Percentiles rank a stretch among this genome's conserved stretches.
Evolutionary conservation across 78 protist species (phyloP).

Genomic region (Cavenderia fasciculata): DNA sequence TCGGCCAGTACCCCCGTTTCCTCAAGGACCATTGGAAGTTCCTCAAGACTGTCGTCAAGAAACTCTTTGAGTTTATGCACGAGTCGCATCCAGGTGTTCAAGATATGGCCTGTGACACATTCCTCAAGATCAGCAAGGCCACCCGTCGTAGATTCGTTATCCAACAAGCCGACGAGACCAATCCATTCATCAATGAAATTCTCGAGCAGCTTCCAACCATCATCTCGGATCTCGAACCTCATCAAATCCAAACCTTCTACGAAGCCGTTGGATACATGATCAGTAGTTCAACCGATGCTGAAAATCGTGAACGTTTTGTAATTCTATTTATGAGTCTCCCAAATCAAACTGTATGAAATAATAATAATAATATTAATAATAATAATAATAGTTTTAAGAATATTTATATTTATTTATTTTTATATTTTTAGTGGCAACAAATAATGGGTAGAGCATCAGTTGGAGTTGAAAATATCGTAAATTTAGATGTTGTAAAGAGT

Average conservation of each 20-base stretch:
- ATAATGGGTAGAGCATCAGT: slow-evolving; percentile 59
- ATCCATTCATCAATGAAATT: slow-evolving; percentile 95
- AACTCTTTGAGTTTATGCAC: slow-evolving; percentile 99
- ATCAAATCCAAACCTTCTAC: slow-evolving; percentile 95
- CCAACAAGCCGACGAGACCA: slow-evolving; percentile 83
- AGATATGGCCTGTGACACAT: slow-evolving; percentile 99
- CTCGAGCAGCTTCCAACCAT: slow-evolving; percentile 62
- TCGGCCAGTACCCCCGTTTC: slow-evolving; percentile 99
- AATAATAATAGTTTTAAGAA: too few species aligned
- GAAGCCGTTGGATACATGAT: slow-evolving; percentile 97
- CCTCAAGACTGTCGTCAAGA: slow-evolving; percentile 97
- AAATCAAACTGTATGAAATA: too few species aligned
- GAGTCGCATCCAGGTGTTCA: slow-evolving; percentile 99
- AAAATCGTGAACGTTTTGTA: slow-evolving; percentile 79
- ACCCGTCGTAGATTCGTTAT: slow-evolving; percentile 93
- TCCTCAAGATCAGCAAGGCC: slow-evolving; percentile 97
- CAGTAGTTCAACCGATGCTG: slow-evolving; percentile 50
- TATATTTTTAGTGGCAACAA: slow-evolving; percentile 88
- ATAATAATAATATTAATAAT: too few species aligned
- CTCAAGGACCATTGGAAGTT: slow-evolving; percentile 98
- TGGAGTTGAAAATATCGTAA: slow-evolving; percentile 24
- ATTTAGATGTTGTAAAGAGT: neutral
- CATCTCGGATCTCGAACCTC: slow-evolving; percentile 85
- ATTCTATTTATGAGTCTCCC: slow-evolving; percentile 90
- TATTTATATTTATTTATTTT: too few species aligned